Base-by-base conservation (phyloP, 2,329 filamentous ascomycete genomes). In the Chrysoporthe cubensis region DNA sequence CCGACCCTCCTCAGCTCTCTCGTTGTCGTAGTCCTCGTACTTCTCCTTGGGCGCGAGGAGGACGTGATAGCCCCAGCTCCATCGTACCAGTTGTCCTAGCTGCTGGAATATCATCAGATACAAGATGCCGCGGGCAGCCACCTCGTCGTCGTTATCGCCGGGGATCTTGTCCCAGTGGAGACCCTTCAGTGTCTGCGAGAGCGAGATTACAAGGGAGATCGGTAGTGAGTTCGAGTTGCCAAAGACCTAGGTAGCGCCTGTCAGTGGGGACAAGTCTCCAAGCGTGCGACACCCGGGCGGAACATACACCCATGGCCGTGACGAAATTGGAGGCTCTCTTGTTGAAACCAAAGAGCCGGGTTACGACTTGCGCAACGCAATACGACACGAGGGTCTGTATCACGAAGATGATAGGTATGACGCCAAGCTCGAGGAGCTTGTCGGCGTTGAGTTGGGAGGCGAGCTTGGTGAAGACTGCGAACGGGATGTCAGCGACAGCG, bases 61-160 rank as follows among this genome's bases (percentile, higher is more conserved):
- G 48, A 98, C 90, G 74, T 97, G 94, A 78, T 97, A 98, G 13
- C 96, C 96, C 96, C 96, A 99, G 71, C 93, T 97, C 96, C 96
- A 99, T 68, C 96, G 88, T 26, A 99, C 90, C 37, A 98, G 83
- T 79, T 99, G 96, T 32, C 96, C 96, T 3, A 99, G 87, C 78
- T 99, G 96, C 80, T 99, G 96, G 81, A 99, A 99, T 72, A 99
- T 96, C 70, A 99, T 85, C 13, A 99, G 86, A 76, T 99, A 99
- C 0, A 99, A 83, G 70, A 99, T 98, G 69, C 96, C 96, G 70
- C 96, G 89, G 2, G 96, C 95, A 34, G 88, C 94, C 26, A 99
- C 96, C 78, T 98, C 93, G 68, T 97, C 92, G 75, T 98, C 95
- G 75, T 96, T 98, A 74, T 99, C 96, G 65, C 93, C 91, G 0